Evolutionary conservation across 495 filamentous ascomycete genomes (phyloP).

Genomic region (Cladorrhinum samala): DNA sequence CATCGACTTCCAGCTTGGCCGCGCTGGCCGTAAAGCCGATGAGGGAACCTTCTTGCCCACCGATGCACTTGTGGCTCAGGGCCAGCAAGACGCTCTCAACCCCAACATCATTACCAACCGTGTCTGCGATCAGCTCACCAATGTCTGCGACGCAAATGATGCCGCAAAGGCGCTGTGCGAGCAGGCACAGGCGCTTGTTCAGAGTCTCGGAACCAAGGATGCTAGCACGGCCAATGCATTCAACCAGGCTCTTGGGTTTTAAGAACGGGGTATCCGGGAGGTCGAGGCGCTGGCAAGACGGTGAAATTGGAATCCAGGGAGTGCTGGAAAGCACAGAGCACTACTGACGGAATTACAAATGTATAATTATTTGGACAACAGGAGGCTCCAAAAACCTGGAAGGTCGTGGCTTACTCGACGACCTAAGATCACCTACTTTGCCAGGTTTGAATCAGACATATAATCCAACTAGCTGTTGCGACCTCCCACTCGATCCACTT

Average conservation of each 20-base stretch:
- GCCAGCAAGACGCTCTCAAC: slow-evolving; percentile 49
- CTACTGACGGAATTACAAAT: no score
- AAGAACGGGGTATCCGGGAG: neutral
- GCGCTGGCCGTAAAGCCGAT: slow-evolving; percentile 39
- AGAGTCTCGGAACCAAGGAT: slow-evolving; percentile 33
- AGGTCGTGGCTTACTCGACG: no score
- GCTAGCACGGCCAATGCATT: slow-evolving; percentile 36
- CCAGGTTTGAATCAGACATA: no score
- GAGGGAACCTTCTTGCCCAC: slow-evolving; percentile 54
- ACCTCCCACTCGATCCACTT: no score
- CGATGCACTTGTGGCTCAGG: slow-evolving; percentile 46
- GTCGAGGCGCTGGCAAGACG: neutral
- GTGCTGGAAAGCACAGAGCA: no score
- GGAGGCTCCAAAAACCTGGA: no score
- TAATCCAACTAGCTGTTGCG: no score
- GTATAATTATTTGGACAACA: no score
- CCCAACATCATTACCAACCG: slow-evolving; percentile 58
- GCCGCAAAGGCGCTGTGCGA: slow-evolving; percentile 42
- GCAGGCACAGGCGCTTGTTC: slow-evolving; percentile 32
- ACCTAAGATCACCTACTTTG: no score
- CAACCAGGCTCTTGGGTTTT: slow-evolving; percentile 39
- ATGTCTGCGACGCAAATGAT: slow-evolving; percentile 47
- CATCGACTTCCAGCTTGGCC: slow-evolving; percentile 50
- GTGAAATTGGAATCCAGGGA: no score
- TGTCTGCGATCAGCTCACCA: slow-evolving; percentile 51